phyloP scores from a whole-genome alignment of 768 basidiomycete genomes.

The Mycena sanguinolenta region DNA sequence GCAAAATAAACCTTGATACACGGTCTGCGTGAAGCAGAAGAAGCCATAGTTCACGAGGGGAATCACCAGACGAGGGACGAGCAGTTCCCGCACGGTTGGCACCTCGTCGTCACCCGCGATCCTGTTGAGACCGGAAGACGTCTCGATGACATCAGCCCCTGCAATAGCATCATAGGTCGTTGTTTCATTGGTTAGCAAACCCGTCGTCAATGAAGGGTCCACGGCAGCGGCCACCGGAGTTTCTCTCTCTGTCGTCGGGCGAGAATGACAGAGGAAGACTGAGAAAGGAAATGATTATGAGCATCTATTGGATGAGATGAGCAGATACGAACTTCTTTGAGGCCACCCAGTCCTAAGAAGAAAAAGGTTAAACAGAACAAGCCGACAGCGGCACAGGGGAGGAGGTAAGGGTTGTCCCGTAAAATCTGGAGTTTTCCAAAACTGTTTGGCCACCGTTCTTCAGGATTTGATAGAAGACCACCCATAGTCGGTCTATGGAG shows the following conservation, averaged over 20 bases:
- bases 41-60: constrained; percentile 37
- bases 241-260: constrained; percentile 5
- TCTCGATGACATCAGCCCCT: neutral
- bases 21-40: constrained; percentile 39
- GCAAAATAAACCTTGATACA: constrained; percentile 27
- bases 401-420: constrained; percentile 45
- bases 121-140: neutral
- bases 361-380: constrained; percentile 38
- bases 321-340: constrained; percentile 44
- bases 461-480: constrained; percentile 43
- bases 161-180: constrained; percentile 28
- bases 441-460: constrained; percentile 37
- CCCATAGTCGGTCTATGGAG: constrained; percentile 39
- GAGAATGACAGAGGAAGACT: constrained; percentile 34
- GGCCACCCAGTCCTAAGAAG: constrained; percentile 32
- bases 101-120: constrained; percentile 12
- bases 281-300: neutral
- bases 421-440: constrained; percentile 42
- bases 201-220: constrained; percentile 26
- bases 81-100: constrained; percentile 31
- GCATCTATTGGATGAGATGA: neutral
- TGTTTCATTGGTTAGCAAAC: constrained; percentile 5
- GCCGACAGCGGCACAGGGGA: constrained; percentile 44
- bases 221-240: constrained; percentile 3
- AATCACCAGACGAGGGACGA: constrained; percentile 34